A percentile compares a stretch with the other conserved stretches of the same genome.
phyloP scores from a whole-genome alignment of 179 eudicot genomes.

The Beta corolliflora region DNA sequence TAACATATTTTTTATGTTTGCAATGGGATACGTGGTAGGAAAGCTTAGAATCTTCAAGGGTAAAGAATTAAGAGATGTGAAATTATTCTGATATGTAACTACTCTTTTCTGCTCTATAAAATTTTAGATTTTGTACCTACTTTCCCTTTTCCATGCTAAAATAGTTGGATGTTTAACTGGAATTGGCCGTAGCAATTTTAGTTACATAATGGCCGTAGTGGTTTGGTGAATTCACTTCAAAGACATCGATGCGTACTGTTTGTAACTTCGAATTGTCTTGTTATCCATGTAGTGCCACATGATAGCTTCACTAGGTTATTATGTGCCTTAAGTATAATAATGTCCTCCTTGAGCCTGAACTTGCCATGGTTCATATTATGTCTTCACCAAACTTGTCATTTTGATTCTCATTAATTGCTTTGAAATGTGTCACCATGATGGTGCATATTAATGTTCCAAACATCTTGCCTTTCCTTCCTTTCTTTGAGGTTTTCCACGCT shows the following conservation, averaged over 20 bases:
- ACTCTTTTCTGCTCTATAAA: background rate
- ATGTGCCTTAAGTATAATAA: background rate
- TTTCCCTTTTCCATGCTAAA: background rate
- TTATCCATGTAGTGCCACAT: background rate
- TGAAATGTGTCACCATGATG: background rate
- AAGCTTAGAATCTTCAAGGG: background rate
- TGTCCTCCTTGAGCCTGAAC: background rate
- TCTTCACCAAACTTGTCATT: too few species aligned
- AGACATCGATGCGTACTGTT: background rate
- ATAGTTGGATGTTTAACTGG: background rate
- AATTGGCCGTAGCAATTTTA: background rate
- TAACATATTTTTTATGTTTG: background rate
- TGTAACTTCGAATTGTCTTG: background rate
- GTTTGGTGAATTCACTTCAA: background rate
- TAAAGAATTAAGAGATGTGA: background rate
- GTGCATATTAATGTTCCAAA: background rate
- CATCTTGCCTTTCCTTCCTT: background rate
- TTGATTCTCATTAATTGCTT: background rate
- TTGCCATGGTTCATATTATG: too few species aligned
- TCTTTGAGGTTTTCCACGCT: background rate
- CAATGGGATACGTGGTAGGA: background rate
- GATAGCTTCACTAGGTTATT: background rate
- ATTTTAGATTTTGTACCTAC: background rate
- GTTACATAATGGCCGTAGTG: background rate
- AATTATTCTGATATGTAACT: background rate